Percentiles rank a stretch among this genome's conserved stretches.
Evolutionary conservation across 768 basidiomycete species (phyloP).

Genomic region (Heimioporus sp.): DNA sequence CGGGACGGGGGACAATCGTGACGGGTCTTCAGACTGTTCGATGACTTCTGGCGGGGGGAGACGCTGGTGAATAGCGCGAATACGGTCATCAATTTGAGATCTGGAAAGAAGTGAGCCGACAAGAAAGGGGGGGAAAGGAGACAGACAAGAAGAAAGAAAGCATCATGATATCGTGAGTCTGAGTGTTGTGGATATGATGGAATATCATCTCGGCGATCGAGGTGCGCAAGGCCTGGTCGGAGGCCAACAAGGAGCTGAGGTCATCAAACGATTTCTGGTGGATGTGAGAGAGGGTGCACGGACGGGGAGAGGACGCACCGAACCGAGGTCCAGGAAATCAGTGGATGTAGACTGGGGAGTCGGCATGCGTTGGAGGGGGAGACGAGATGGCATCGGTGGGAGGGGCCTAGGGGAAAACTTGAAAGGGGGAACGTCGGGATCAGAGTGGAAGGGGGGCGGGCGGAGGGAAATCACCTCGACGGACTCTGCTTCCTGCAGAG

Average conservation of each 20-base stretch:
- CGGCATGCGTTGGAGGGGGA: not conserved
- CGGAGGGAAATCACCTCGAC: constrained; percentile 26
- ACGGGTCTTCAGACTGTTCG: not conserved
- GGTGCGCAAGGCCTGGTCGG: constrained; percentile 14
- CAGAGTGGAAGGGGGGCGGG: not conserved
- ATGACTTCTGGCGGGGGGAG: constrained; percentile 20
- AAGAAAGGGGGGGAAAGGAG: not conserved
- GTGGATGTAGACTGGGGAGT: constrained; percentile 7
- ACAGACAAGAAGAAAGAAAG: constrained; percentile 43
- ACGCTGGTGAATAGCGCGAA: constrained; percentile 36
- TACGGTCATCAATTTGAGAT: constrained; percentile 35
- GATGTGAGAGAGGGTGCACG: not conserved
- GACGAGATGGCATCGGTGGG: not conserved
- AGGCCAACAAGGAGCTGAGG: constrained; percentile 24
- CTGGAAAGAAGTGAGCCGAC: constrained; percentile 21
- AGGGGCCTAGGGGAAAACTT: constrained; percentile 10
- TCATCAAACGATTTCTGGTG: constrained; percentile 28
- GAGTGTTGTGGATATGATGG: constrained; percentile 20
- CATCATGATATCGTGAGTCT: constrained; percentile 35
- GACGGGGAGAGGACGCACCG: constrained; percentile 1
- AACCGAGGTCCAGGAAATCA: constrained; percentile 18
- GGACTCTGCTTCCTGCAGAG: constrained; percentile 13
- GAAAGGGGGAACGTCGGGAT: constrained; percentile 12
- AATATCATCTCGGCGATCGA: constrained; percentile 24
- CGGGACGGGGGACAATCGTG: not conserved